These are phyloP conservation scores for Leccinum rimulosum DNA, from an alignment of 768 basidiomycete species.

Conservation along the genomic window DNA sequence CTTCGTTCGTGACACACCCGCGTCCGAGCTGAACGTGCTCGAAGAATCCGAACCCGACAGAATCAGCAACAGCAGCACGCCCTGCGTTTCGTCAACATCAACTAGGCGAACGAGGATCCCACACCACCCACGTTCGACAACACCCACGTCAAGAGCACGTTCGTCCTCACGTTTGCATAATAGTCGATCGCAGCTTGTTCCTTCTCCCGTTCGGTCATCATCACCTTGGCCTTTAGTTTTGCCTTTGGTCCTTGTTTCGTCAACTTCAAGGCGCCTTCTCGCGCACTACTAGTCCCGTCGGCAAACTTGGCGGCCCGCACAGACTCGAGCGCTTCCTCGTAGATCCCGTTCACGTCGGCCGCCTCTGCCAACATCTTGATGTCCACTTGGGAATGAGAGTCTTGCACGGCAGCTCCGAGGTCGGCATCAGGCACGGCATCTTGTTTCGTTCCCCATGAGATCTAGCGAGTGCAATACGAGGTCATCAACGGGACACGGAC, in stretches of 20 bases:
- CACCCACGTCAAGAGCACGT: slow-evolving; percentile 79
- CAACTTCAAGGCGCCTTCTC: slow-evolving; percentile 1
- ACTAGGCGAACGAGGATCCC: not conserved
- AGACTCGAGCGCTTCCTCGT: slow-evolving; percentile 80
- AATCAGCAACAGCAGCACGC: slow-evolving; percentile 66
- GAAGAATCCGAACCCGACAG: slow-evolving; percentile 56
- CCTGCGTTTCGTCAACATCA: slow-evolving; percentile 40
- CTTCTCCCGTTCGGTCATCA: slow-evolving; percentile 55
- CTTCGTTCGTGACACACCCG: slow-evolving; percentile 57
- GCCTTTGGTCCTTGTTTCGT: slow-evolving; percentile 3
- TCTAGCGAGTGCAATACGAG: slow-evolving; percentile 39
- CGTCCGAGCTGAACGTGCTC: slow-evolving; percentile 54
- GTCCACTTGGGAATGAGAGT: slow-evolving; percentile 79
- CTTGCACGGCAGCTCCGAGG: slow-evolving; percentile 80
- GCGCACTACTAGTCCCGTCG: slow-evolving; percentile 12
- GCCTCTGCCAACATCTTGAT: slow-evolving; percentile 82
- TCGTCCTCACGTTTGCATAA: slow-evolving; percentile 85
- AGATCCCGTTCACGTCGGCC: slow-evolving; percentile 79
- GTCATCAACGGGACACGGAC: slow-evolving; percentile 11
- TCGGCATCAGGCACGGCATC: slow-evolving; percentile 70
- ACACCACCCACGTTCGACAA: slow-evolving; percentile 67
- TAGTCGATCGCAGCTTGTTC: slow-evolving; percentile 80
- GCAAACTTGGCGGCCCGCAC: slow-evolving; percentile 54
- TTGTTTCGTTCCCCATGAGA: slow-evolving; percentile 97
- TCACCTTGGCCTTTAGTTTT: slow-evolving; percentile 21